phyloP scores from a whole-genome alignment of 805 yeast species.

The Zygotorulaspora danielsina region DNA sequence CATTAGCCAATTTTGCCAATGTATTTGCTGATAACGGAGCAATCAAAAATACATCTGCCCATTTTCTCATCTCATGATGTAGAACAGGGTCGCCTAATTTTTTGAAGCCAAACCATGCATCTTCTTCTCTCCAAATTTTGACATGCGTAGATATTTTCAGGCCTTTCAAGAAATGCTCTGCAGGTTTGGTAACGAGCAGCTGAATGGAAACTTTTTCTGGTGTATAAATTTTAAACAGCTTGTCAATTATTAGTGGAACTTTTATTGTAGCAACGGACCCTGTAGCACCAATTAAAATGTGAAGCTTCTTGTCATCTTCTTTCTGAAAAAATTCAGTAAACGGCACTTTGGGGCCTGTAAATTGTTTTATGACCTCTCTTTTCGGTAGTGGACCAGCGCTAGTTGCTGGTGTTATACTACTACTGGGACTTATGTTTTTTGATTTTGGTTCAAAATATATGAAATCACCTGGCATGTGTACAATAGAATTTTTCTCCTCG shows the following conservation, averaged over 20 bases:
- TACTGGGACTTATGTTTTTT: constrained; percentile 8
- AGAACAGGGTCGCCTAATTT: constrained; percentile 68
- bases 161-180: constrained; percentile 64
- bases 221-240: constrained; percentile 75
- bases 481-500: constrained; percentile 30
- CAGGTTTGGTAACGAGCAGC: constrained; percentile 72
- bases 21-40: constrained; percentile 81
- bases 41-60: constrained; percentile 78
- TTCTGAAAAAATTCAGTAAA: constrained; percentile 67
- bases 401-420: neutral
- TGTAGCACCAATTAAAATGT: constrained; percentile 85
- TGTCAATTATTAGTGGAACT: constrained; percentile 83
- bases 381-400: constrained; percentile 24
- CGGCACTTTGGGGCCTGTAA: constrained; percentile 55
- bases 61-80: constrained; percentile 72
- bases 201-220: constrained; percentile 73
- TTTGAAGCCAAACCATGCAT: constrained; percentile 57
- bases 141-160: constrained; percentile 66
- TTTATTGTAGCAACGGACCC: constrained; percentile 97
- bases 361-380: constrained; percentile 55
- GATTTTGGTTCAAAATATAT: constrained; percentile 27
- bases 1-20: constrained; percentile 67
- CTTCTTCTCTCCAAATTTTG: constrained; percentile 81
- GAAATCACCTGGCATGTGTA: constrained; percentile 38
- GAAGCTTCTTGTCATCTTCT: constrained; percentile 79